A percentile compares a stretch with the other conserved stretches of the same genome.
Evolutionary conservation across 345 rosid genomes (phyloP).

Genomic region (Firmiana major): DNA sequence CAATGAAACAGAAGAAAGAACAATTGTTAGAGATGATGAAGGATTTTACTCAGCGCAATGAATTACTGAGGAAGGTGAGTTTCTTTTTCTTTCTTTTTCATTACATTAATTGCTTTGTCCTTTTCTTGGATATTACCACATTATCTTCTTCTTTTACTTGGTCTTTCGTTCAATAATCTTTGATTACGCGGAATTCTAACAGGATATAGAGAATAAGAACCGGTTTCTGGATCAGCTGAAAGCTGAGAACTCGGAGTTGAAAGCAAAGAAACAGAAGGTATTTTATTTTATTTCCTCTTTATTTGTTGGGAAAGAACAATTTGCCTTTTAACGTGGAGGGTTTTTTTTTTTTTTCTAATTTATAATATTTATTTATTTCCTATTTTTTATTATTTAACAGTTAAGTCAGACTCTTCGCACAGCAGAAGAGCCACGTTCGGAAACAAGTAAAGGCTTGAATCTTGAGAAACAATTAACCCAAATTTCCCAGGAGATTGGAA

Average conservation of each 20-base stretch:
- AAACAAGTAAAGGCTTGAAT: not conserved
- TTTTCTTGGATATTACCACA: constrained; percentile 9
- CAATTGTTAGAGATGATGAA: constrained; percentile 15
- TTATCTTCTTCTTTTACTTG: not conserved
- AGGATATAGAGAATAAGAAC: constrained; percentile 27
- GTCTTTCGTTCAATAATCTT: not conserved
- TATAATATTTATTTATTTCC: not conserved
- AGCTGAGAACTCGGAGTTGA: constrained; percentile 20
- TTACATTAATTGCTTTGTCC: constrained; percentile 10
- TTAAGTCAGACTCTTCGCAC: not conserved
- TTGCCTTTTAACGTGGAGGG: not conserved
- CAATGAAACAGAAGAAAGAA: constrained; percentile 26
- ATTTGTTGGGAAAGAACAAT: not conserved
- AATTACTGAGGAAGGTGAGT: constrained; percentile 18
- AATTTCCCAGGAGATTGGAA: not conserved
- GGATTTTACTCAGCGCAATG: constrained; percentile 6
- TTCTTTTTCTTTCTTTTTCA: not conserved
- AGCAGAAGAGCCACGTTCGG: not conserved
- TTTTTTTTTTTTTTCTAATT: not conserved
- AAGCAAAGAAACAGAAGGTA: constrained; percentile 29
- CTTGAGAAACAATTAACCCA: not conserved
- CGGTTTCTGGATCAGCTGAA: constrained; percentile 1
- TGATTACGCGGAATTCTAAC: constrained; percentile 9
- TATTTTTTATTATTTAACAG: not conserved
- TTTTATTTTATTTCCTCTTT: not conserved